phyloP scores from a whole-genome alignment of 495 filamentous ascomycete species.

The Daldinia grandis region DNA sequence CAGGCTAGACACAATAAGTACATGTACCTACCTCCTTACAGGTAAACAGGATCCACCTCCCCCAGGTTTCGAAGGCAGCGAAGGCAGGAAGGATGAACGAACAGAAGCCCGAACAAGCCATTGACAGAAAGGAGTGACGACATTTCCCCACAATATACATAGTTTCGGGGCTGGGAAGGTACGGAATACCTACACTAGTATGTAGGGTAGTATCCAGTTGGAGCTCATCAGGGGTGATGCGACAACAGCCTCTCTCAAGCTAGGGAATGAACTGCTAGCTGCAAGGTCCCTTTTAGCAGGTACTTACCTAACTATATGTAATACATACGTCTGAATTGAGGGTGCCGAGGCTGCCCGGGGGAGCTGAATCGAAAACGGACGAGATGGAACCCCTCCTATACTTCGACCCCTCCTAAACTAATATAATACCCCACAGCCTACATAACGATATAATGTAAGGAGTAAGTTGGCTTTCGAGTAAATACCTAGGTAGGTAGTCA shows the following conservation, averaged over 20 bases:
- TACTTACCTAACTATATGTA: neutral
- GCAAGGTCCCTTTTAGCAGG: neutral
- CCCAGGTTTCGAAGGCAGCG: conserved; percentile 31
- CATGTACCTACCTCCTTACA: neutral
- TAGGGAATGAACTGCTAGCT: neutral
- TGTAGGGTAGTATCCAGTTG: neutral
- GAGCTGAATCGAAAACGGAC: conserved; percentile 11
- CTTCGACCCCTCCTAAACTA: neutral
- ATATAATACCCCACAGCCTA: neutral
- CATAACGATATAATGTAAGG: no score
- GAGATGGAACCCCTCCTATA: neutral
- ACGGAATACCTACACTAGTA: neutral
- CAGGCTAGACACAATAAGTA: conserved; percentile 3
- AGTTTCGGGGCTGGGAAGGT: neutral
- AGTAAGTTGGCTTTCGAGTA: no score
- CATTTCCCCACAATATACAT: conserved; percentile 31
- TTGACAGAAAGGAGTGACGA: conserved; percentile 28
- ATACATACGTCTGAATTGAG: conserved; percentile 1
- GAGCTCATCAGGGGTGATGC: neutral
- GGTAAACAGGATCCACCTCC: conserved; percentile 26
- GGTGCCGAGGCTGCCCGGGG: conserved; percentile 1
- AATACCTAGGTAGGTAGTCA: no score
- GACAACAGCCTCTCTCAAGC: neutral
- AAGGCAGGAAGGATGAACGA: conserved; percentile 7
- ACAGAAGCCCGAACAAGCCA: conserved; percentile 14